Conservation (phyloP, 2,329 filamentous ascomycete species). For the Phialophora macrospora region DNA sequence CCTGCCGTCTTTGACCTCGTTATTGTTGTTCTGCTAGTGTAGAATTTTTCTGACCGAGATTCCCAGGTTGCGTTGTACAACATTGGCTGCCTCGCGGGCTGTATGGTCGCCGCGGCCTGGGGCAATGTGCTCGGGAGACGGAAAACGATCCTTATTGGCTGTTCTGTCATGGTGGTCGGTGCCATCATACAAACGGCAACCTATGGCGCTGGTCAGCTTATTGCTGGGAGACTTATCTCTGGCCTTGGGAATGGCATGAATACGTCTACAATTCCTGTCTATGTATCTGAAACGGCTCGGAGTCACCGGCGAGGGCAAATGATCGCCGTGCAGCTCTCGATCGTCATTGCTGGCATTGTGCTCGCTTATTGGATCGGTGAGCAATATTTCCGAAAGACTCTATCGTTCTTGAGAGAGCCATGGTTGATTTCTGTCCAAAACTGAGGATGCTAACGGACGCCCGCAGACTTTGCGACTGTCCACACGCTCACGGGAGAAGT, state of each 20-base stretch:
- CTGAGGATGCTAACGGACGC: background rate
- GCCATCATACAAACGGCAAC: constrained; percentile 46
- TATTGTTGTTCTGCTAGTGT: background rate
- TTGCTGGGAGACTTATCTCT: constrained; percentile 23
- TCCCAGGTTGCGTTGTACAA: constrained; percentile 45
- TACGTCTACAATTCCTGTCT: constrained; percentile 30
- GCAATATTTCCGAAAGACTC: background rate
- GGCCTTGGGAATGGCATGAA: constrained; percentile 26
- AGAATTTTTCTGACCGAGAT: background rate
- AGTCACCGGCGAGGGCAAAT: constrained; percentile 23
- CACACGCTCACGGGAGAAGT: constrained; percentile 16
- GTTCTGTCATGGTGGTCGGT: constrained; percentile 56
- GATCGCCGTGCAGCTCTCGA: constrained; percentile 26
- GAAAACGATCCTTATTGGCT: constrained; percentile 61
- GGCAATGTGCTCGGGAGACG: constrained; percentile 46
- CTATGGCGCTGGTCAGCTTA: constrained; percentile 36
- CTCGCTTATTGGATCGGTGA: constrained; percentile 20
- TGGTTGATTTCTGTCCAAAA: background rate
- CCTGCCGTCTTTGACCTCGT: background rate
- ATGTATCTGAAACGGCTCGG: constrained; percentile 24
- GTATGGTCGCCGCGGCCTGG: constrained; percentile 45
- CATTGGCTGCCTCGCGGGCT: constrained; percentile 48
- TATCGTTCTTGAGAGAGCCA: background rate
- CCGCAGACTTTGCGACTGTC: constrained; percentile 14
- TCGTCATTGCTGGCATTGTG: constrained; percentile 25